Evolutionary conservation across 2,329 filamentous ascomycete genomes (phyloP).

Genomic region (Sporothrix pseudoabietina): DNA sequence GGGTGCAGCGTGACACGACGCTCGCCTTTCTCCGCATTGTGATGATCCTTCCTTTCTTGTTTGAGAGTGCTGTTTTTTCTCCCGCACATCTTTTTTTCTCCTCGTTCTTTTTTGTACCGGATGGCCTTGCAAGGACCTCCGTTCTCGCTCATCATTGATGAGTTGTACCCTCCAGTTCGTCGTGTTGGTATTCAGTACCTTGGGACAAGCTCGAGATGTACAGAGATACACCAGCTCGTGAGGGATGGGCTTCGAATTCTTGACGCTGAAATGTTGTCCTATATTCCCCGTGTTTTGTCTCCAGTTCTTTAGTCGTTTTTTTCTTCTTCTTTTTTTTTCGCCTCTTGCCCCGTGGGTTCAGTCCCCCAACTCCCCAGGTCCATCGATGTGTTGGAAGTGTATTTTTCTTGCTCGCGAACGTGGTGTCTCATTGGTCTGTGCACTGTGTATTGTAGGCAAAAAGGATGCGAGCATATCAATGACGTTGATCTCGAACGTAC

Average conservation of each 20-base stretch:
- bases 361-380: not conserved
- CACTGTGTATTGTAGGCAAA: too few species aligned
- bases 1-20: conserved; percentile 3
- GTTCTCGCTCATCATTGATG: not conserved
- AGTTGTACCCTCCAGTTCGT: not conserved
- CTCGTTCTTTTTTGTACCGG: not conserved
- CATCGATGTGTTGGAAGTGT: not conserved
- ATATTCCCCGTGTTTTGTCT: not conserved
- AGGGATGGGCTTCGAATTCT: not conserved
- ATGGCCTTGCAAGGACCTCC: not conserved
- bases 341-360: not conserved
- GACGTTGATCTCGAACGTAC: conserved; percentile 12
- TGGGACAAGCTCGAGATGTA: too few species aligned
- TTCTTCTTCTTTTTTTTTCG: not conserved
- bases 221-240: too few species aligned
- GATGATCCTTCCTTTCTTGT: not conserved
- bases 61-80: not conserved
- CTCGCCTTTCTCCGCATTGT: not conserved
- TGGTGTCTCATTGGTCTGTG: conserved; percentile 2
- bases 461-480: conserved; percentile 13
- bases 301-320: too few species aligned
- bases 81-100: not conserved
- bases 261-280: not conserved
- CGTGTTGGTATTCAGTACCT: not conserved
- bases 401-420: not conserved